phyloP scores from a whole-genome alignment of 1,139 yeast genomes.

The Yamadazyma mexicana region DNA sequence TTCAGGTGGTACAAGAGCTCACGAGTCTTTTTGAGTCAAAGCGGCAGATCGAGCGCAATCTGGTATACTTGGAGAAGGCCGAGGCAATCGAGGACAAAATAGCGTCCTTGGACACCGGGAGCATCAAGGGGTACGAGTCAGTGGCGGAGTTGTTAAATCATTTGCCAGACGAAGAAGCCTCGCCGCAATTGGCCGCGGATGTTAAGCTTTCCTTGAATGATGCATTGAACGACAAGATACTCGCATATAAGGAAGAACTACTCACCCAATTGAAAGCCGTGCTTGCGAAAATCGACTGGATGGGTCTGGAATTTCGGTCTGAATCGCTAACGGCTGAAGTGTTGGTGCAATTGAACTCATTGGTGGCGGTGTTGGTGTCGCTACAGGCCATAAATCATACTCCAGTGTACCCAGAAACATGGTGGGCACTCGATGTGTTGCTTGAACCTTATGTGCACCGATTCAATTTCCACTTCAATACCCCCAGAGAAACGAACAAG shows the following conservation, averaged over 20 bases:
- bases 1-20: constrained; percentile 17
- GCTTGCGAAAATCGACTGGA: constrained; percentile 19
- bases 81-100: constrained; percentile 8
- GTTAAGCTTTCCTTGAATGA: constrained; percentile 5
- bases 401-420: constrained; percentile 43
- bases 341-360: constrained; percentile 13
- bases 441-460: constrained; percentile 58
- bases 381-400: constrained; percentile 35
- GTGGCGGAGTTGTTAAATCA: constrained; percentile 4
- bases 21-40: constrained; percentile 7
- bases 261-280: constrained; percentile 6
- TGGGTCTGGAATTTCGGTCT: constrained; percentile 11
- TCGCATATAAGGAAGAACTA: constrained; percentile 5
- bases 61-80: constrained; percentile 9
- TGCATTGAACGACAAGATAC: constrained; percentile 9
- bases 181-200: constrained; percentile 1
- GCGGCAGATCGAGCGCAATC: constrained; percentile 1
- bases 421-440: constrained; percentile 61
- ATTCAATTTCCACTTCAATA: constrained; percentile 74
- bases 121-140: constrained; percentile 8
- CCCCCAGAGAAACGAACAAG: constrained; percentile 60
- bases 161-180: constrained; percentile 4
- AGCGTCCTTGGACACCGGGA: constrained; percentile 3
- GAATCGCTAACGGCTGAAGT: constrained; percentile 9
- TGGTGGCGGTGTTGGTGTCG: constrained; percentile 25